Base-by-base conservation (phyloP, 2,329 filamentous ascomycete genomes). In the Colletotrichum nymphaeae region DNA sequence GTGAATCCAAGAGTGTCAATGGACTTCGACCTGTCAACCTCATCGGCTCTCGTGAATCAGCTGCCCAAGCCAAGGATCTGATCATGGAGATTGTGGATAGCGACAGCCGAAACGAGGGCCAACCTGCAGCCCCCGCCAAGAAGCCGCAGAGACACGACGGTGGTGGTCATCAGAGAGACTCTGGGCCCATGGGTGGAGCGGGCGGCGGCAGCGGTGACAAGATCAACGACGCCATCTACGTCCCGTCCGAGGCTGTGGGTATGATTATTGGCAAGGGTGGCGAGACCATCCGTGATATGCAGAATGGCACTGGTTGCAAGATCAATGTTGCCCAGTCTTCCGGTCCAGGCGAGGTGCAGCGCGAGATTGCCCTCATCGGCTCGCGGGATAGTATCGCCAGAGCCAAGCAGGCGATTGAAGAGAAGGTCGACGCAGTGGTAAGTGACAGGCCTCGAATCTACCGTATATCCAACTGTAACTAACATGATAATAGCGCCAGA, bases 191-290 rank as follows among this genome's bases (percentile, higher is more conserved):
- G 42, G 42, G 42, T 62, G 81, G 78, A 32, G 83, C 78, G 49
- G 80, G 81, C 32, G 82, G 81, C 9, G 80, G 80, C 30, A 81
- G 79, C 65, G 83, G 82, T 28, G 93, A 94, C 77, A 96, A 95
- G 85, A 89, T 93, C 78, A 95, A 93, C 78, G 94, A 98, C 79
- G 92, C 91, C 53, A 94, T 98, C 75, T 92, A 91, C 77, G 95
- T 98, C 11, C 95, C 95, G 14, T 96, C 95, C 26, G 95, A 98
- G 81, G 93, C 95, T 6, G 95, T 98, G 67, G 95, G 95, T 74
- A 98, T 98, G 95, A 97, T 98, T 76, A 98, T 98, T 74, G 95
- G 95, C 76, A 97, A 97, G 86, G 94, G 94, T 69, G 95, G 95
- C 76, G 95, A 98, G 84, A 97, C 95, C 0, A 98, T 98, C 80